A percentile compares a stretch with the other conserved stretches of the same genome.
Conservation (phyloP, 768 basidiomycete genomes). For the Mycena floridula region DNA sequence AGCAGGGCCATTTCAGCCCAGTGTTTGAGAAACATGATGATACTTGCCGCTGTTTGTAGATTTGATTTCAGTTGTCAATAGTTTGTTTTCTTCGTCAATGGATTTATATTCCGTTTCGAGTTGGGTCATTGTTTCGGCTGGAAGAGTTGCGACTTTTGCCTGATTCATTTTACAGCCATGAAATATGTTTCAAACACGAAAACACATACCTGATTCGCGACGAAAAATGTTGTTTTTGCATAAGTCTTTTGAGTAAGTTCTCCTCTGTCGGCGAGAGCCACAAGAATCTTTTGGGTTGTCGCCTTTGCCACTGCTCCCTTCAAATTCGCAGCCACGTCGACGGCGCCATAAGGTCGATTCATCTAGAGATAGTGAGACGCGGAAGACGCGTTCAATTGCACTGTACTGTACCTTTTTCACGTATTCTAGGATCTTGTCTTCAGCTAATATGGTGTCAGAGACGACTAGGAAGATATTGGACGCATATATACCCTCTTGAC, state of each 20-base stretch:
- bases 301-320: conserved; percentile 86
- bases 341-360: conserved; percentile 52
- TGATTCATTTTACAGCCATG: too few species aligned
- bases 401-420: conserved; percentile 51
- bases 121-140: conserved; percentile 49
- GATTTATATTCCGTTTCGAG: conserved; percentile 55
- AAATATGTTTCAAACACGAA: too few species aligned
- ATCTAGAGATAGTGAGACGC: conserved; percentile 3
- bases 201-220: too few species aligned
- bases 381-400: neutral
- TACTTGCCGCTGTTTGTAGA: conserved; percentile 34
- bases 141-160: conserved; percentile 58
- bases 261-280: conserved; percentile 79
- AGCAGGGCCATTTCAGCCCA: neutral
- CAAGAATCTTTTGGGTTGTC: conserved; percentile 77
- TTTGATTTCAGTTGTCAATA: conserved; percentile 45
- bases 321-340: conserved; percentile 86
- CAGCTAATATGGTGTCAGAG: conserved; percentile 36
- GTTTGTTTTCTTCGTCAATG: conserved; percentile 56
- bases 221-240: conserved; percentile 84
- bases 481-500: conserved; percentile 52
- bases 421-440: conserved; percentile 73
- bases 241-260: conserved; percentile 79
- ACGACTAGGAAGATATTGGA: neutral
- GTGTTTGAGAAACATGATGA: conserved; percentile 9